Evolutionary conservation across 257 asterid genomes (phyloP).

Genomic region (Pogostemon cablin): DNA sequence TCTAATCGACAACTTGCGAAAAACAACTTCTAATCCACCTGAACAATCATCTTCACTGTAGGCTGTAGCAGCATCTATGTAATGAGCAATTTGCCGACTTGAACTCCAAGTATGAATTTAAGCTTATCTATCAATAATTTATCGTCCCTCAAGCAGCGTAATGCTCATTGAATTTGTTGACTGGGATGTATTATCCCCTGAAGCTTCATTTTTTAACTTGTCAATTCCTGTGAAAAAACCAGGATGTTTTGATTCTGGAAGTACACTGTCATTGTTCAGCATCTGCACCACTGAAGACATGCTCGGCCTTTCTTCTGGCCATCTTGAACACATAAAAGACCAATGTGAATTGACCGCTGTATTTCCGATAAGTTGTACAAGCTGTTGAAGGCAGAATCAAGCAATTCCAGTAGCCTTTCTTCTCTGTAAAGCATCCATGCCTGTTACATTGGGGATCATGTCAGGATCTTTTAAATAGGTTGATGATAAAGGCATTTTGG

Average conservation of each 20-base stretch:
- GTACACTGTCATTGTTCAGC: conserved; percentile 3
- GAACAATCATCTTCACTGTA: too few relatives aligned
- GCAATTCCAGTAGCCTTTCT: conserved; percentile 35
- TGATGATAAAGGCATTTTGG: too few relatives aligned
- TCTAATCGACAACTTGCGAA: too few relatives aligned
- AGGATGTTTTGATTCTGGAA: conserved; percentile 18
- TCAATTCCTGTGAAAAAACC: conserved; percentile 11
- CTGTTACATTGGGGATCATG: conserved; percentile 16
- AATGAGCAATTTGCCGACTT: too few relatives aligned
- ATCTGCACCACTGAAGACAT: conserved; percentile 16
- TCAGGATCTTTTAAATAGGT: too few relatives aligned
- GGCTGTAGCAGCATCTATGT: too few relatives aligned
- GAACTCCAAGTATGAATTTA: background rate
- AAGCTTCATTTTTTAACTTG: background rate
- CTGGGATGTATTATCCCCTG: background rate
- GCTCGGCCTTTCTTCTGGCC: background rate
- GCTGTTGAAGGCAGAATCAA: conserved; percentile 2
- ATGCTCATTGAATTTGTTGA: background rate
- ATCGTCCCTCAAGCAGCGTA: background rate
- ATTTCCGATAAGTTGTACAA: conserved; percentile 22
- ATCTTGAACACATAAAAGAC: conserved; percentile 4
- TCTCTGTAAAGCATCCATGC: conserved; percentile 46
- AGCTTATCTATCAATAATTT: background rate
- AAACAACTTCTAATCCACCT: too few relatives aligned
- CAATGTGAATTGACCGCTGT: conserved; percentile 26